These are phyloP conservation scores for Rutstroemia sp. DNA, from an alignment of 2,329 filamentous ascomycete species.

Conservation along the genomic window DNA sequence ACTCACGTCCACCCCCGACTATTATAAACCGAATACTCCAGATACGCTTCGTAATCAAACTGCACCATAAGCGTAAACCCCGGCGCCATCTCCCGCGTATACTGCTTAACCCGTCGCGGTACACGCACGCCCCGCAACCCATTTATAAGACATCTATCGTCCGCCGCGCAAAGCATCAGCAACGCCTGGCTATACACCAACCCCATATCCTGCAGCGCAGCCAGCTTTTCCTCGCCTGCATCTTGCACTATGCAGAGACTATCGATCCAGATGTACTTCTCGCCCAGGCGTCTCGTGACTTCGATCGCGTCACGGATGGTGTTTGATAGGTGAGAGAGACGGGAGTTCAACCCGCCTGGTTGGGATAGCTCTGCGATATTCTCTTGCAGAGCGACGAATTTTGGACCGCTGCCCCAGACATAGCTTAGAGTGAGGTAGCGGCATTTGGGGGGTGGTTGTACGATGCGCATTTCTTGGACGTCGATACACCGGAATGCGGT, in stretches of 20 bases:
- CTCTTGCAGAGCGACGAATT: not conserved
- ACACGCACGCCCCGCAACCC: not conserved
- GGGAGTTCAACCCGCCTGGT: not conserved
- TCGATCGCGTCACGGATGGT: constrained; percentile 4
- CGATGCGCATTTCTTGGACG: not conserved
- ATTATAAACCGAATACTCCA: not conserved
- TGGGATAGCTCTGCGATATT: not conserved
- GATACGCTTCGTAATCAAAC: not conserved
- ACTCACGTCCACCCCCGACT: not conserved
- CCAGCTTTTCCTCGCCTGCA: not conserved
- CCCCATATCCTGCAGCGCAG: constrained; percentile 2
- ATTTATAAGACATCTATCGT: not conserved
- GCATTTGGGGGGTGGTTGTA: not conserved
- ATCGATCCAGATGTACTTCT: constrained; percentile 6
- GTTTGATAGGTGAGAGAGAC: not conserved
- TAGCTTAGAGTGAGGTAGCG: constrained; percentile 1
- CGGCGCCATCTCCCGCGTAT: not conserved
- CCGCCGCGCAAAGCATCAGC: constrained; percentile 3
- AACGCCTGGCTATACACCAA: constrained; percentile 1
- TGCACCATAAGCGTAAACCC: not conserved
- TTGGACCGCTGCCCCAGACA: not conserved
- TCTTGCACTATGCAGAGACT: constrained; percentile 8
- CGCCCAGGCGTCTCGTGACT: not conserved
- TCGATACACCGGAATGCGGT: not conserved
- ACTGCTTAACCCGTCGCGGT: not conserved